These are phyloP conservation scores for Vinca minor DNA, from an alignment of 257 asterid genomes.

Conservation along the genomic window DNA sequence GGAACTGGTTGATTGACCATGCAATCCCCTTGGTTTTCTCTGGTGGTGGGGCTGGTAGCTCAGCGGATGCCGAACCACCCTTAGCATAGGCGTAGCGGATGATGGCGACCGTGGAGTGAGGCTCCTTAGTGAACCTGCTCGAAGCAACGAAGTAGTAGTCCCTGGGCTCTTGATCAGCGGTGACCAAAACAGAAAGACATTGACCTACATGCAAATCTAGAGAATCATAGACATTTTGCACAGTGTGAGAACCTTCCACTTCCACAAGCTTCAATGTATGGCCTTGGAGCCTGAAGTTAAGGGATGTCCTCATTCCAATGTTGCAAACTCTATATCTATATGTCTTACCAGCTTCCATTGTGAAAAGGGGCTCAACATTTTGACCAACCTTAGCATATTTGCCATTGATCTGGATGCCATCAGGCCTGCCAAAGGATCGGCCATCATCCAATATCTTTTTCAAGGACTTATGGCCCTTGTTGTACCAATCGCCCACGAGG, in stretches of 20 bases:
- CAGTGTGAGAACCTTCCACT: constrained; percentile 47
- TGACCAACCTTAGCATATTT: constrained; percentile 27
- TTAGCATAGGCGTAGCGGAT: constrained; percentile 33
- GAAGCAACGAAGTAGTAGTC: constrained; percentile 42
- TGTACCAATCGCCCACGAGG: constrained; percentile 46
- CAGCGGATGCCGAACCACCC: constrained; percentile 21
- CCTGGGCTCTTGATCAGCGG: constrained; percentile 35
- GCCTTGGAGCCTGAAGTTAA: constrained; percentile 41
- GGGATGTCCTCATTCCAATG: constrained; percentile 35
- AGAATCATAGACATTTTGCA: constrained; percentile 34
- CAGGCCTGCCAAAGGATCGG: constrained; percentile 34
- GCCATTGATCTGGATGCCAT: constrained; percentile 41
- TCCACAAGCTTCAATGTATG: constrained; percentile 40
- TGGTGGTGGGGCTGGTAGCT: constrained; percentile 32
- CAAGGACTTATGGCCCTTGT: constrained; percentile 43
- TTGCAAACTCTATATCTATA: constrained; percentile 44
- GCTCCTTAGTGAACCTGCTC: constrained; percentile 27
- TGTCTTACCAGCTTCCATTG: constrained; percentile 43
- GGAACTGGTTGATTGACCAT: constrained; percentile 29
- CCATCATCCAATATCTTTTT: constrained; percentile 30
- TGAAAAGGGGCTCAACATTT: constrained; percentile 26
- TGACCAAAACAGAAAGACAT: constrained; percentile 39
- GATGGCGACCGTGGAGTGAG: constrained; percentile 16
- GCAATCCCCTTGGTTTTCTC: constrained; percentile 18
- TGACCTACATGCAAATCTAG: constrained; percentile 50